A percentile compares a stretch with the other conserved stretches of the same genome.
Conservation (phyloP, 257 asterid genomes). For the Solanum commersonii region DNA sequence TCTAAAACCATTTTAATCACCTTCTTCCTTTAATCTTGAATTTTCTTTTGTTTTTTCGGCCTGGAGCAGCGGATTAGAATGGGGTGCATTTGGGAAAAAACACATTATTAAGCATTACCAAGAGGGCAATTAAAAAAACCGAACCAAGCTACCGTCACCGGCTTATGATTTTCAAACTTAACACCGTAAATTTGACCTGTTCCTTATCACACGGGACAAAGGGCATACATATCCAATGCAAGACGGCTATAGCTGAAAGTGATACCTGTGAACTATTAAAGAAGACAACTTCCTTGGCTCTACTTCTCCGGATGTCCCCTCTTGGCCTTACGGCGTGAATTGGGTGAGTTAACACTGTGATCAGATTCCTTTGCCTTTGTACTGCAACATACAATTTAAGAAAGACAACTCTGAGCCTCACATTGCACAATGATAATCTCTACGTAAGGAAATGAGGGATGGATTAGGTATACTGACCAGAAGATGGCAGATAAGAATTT, state of each 20-base stretch:
- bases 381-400: slow-evolving; percentile 24
- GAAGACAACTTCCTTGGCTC: background rate
- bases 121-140: background rate
- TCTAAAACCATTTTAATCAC: background rate
- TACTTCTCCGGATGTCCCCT: slow-evolving; percentile 32
- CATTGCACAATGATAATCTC: background rate
- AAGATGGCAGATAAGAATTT: slow-evolving; percentile 34
- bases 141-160: background rate
- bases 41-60: background rate
- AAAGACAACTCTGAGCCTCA: background rate
- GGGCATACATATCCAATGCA: background rate
- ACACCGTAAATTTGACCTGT: background rate
- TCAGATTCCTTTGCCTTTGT: slow-evolving; percentile 22
- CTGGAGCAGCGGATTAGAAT: background rate
- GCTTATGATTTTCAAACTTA: background rate
- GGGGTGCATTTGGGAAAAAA: background rate
- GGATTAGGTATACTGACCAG: slow-evolving; percentile 28
- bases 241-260: background rate
- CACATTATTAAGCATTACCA: background rate
- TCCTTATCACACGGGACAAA: background rate
- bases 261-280: background rate
- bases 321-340: slow-evolving; percentile 32
- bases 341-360: slow-evolving; percentile 20
- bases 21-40: background rate
- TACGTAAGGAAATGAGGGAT: background rate